Evolutionary conservation across 345 rosid species (phyloP).

Genomic region (Eucalyptus polyanthemos): DNA sequence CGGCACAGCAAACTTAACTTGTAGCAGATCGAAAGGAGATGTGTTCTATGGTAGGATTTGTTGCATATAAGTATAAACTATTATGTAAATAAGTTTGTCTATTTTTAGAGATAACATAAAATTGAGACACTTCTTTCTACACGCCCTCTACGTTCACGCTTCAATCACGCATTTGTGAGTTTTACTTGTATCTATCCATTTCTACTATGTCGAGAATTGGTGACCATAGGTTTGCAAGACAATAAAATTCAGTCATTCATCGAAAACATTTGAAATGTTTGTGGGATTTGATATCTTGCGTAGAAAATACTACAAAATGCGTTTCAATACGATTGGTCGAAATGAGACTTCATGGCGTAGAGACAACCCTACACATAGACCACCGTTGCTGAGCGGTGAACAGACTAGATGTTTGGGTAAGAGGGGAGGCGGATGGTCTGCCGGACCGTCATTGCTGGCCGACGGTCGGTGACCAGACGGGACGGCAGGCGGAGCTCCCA

Average conservation of each 20-base stretch:
- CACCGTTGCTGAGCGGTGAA: background rate
- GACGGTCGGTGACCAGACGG: background rate
- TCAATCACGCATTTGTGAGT: background rate
- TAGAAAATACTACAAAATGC: background rate
- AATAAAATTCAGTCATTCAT: background rate
- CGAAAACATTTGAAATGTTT: background rate
- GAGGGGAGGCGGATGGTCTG: background rate
- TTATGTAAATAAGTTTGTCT: rapidly evolving
- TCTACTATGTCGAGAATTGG: background rate
- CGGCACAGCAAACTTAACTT: background rate
- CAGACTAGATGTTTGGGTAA: background rate
- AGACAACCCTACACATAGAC: background rate
- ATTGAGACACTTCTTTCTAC: rapidly evolving
- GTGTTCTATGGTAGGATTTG: background rate
- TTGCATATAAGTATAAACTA: background rate
- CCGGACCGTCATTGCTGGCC: background rate
- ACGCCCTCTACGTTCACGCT: rapidly evolving
- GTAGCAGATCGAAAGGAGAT: background rate
- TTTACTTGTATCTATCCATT: rapidly evolving
- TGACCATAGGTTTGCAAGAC: background rate
- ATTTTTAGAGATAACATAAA: background rate
- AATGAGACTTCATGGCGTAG: background rate
- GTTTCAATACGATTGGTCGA: background rate
- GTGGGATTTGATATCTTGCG: background rate
- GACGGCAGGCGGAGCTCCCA: background rate